phyloP scores from a whole-genome alignment of 2,329 filamentous ascomycete genomes.

The Colletotrichum higginsianum region DNA sequence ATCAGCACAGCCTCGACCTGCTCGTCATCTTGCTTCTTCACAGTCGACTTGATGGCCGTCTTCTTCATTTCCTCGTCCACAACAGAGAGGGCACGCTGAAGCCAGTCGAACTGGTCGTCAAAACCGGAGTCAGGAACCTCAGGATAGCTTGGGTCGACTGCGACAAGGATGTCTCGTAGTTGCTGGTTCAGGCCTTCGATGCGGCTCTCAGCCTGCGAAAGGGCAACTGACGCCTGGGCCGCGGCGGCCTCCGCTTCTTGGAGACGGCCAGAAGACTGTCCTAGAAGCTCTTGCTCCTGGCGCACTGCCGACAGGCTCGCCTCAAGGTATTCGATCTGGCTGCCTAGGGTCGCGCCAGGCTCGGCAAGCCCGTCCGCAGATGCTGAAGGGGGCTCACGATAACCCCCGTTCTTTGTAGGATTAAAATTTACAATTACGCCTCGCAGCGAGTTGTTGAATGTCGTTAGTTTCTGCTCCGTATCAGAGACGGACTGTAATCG shows the following conservation, averaged over 20 bases:
- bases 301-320: constrained; percentile 74
- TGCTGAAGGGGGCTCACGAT: constrained; percentile 57
- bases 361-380: not conserved
- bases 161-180: constrained; percentile 71
- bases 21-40: constrained; percentile 59
- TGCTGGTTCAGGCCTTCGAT: constrained; percentile 75
- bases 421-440: constrained; percentile 77
- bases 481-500: constrained; percentile 69
- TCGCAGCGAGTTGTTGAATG: constrained; percentile 76
- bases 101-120: constrained; percentile 77
- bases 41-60: constrained; percentile 49
- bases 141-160: constrained; percentile 64
- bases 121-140: constrained; percentile 74
- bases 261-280: constrained; percentile 46
- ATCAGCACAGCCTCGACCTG: constrained; percentile 71
- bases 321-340: constrained; percentile 80
- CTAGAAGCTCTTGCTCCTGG: constrained; percentile 67
- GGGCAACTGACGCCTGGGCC: constrained; percentile 44
- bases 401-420: constrained; percentile 66
- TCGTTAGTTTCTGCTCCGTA: constrained; percentile 77
- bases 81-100: constrained; percentile 72
- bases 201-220: constrained; percentile 66
- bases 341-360: constrained; percentile 56
- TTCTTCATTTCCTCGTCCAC: constrained; percentile 62
- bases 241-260: constrained; percentile 47